Percentiles rank a stretch among this genome's conserved stretches.
Conservation (phyloP, 1,284 basidiomycete genomes). For the Neolentinus lepideus region DNA sequence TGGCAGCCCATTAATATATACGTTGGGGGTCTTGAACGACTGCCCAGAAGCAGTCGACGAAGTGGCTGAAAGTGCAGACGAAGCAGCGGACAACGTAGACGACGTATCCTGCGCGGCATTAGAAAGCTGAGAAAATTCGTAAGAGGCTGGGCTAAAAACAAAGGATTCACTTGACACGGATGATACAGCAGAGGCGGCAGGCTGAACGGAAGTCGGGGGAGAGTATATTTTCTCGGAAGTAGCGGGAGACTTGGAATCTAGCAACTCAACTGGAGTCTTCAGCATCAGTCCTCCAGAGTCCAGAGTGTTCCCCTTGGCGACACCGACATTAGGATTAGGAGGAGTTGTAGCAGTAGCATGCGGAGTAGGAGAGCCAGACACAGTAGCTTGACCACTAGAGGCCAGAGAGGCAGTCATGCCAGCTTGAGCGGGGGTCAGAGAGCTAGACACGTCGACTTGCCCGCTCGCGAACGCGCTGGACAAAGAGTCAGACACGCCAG, state of each 20-base stretch:
- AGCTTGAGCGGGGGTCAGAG: too few species aligned
- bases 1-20: conserved; percentile 43
- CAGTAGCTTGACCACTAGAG: not conserved
- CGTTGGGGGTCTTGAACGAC: conserved; percentile 27
- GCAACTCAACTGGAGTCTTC: not conserved
- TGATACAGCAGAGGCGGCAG: not conserved
- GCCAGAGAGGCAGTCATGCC: too few species aligned
- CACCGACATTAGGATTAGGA: not conserved
- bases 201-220: not conserved
- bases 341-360: not conserved
- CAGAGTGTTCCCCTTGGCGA: not conserved
- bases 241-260: not conserved
- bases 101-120: not conserved
- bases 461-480: too few species aligned
- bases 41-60: not conserved
- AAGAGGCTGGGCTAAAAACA: not conserved
- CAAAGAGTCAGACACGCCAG: too few species aligned
- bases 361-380: not conserved
- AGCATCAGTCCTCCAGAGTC: not conserved
- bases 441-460: too few species aligned
- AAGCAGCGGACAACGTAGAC: not conserved
- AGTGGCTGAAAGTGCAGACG: not conserved
- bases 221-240: not conserved
- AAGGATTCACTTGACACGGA: not conserved
- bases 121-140: not conserved